Evolutionary conservation across 106 monocot genomes (phyloP).

Genomic region (Vanilla planifolia): DNA sequence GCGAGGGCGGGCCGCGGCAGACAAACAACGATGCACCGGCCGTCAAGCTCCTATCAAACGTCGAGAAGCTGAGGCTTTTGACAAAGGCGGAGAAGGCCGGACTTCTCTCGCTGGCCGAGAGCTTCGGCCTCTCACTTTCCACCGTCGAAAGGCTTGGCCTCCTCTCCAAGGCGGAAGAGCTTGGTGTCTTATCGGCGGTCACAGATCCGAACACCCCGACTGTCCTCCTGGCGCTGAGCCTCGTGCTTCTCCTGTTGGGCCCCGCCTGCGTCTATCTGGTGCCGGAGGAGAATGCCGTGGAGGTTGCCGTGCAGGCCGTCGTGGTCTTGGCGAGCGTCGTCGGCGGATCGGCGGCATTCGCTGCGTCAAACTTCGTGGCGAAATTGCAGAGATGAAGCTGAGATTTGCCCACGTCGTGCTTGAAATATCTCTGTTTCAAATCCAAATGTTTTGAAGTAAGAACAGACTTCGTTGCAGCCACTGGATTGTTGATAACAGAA

Average conservation of each 20-base stretch:
- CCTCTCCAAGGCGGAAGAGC: constrained; percentile 87
- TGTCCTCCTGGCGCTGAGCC: constrained; percentile 41
- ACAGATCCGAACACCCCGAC: constrained; percentile 66
- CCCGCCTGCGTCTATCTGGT: constrained; percentile 67
- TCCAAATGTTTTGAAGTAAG: no score
- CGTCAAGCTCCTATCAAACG: constrained; percentile 83
- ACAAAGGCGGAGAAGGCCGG: constrained; percentile 96
- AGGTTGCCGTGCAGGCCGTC: constrained; percentile 58
- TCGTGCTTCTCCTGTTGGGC: constrained; percentile 43
- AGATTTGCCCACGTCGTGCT: constrained; percentile 2
- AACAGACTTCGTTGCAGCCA: no score
- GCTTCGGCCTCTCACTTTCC: constrained; percentile 66
- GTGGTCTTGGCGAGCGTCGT: constrained; percentile 49
- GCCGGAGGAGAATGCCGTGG: constrained; percentile 59
- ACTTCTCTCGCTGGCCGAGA: constrained; percentile 79
- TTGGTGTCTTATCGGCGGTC: constrained; percentile 75
- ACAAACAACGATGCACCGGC: constrained; percentile 23
- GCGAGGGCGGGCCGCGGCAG: constrained; percentile 35
- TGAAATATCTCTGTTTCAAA: no score
- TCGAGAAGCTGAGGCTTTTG: constrained; percentile 88
- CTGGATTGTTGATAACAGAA: no score
- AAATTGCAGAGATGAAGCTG: constrained; percentile 54
- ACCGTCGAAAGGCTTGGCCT: constrained; percentile 78
- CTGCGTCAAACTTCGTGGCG: constrained; percentile 75
- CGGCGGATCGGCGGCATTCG: constrained; percentile 83